phyloP scores from a whole-genome alignment of 73 alveolate genomes.

The Stentor roeselii region DNA sequence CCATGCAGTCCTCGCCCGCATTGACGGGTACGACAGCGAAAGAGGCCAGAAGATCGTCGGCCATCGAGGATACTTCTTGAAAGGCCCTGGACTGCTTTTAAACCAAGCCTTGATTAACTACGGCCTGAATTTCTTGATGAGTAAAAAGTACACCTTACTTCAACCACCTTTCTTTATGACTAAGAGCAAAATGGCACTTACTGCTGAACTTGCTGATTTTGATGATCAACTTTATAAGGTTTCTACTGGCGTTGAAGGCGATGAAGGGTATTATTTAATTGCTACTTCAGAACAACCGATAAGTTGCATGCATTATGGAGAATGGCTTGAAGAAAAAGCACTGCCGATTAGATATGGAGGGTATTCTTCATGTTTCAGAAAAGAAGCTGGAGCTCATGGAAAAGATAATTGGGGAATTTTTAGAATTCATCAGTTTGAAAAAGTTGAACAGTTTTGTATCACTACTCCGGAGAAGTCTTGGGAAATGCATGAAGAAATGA shows the following conservation, averaged over 20 bases:
- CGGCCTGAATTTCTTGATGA: conserved; percentile 84
- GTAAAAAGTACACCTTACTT: conserved; percentile 83
- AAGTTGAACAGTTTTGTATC: conserved; percentile 95
- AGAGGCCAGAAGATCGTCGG: conserved; percentile 95
- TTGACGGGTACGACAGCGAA: conserved; percentile 88
- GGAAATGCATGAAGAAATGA: conserved; percentile 91
- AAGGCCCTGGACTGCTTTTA: conserved; percentile 93
- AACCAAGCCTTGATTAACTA: conserved; percentile 97
- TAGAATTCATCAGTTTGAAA: conserved; percentile 99
- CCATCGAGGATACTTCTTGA: conserved; percentile 97
- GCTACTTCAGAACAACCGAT: conserved; percentile 99
- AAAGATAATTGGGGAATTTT: conserved; percentile 99
- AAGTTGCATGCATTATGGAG: conserved; percentile 91
- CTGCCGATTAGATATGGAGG: conserved; percentile 96
- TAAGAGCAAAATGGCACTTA: conserved; percentile 94
- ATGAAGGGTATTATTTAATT: conserved; percentile 75
- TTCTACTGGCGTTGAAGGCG: conserved; percentile 47
- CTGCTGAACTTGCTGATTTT: conserved; percentile 97
- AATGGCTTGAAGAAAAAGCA: conserved; percentile 85
- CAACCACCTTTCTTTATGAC: conserved; percentile 99
- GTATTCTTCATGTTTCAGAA: conserved; percentile 95
- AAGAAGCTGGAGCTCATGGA: conserved; percentile 99
- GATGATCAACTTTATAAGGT: conserved; percentile 98
- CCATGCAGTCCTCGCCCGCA: conserved; percentile 83
- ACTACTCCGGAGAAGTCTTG: conserved; percentile 93